Percentiles rank a stretch among this genome's conserved stretches.
phyloP scores from a whole-genome alignment of 805 yeast species.

The Saccharomycopsis oosterbeekiorum region DNA sequence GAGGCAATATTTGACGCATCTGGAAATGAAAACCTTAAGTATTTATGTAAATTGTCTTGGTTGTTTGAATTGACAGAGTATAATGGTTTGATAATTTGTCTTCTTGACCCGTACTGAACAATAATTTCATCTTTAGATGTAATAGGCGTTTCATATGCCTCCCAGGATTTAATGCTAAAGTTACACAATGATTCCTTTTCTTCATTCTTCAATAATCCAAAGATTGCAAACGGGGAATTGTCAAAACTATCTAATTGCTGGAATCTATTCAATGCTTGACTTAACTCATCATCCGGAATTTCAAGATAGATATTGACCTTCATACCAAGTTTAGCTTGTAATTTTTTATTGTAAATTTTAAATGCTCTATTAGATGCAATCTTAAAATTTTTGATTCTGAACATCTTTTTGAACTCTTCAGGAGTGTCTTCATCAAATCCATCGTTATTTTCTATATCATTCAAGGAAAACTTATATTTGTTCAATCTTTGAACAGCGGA shows the following conservation, averaged over 20 bases:
- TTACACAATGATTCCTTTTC: constrained; percentile 78
- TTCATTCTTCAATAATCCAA: constrained; percentile 74
- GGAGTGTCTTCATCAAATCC: constrained; percentile 75
- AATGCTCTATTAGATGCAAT: constrained; percentile 60
- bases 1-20: constrained; percentile 73
- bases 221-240: constrained; percentile 48
- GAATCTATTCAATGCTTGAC: constrained; percentile 18
- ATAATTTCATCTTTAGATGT: constrained; percentile 72
- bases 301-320: constrained; percentile 49
- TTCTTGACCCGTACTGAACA: constrained; percentile 89
- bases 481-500: constrained; percentile 65
- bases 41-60: constrained; percentile 68
- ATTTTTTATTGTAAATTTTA: constrained; percentile 35
- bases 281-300: constrained; percentile 37
- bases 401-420: constrained; percentile 43
- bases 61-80: constrained; percentile 72
- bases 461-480: constrained; percentile 79
- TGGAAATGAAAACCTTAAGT: constrained; percentile 72
- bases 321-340: constrained; percentile 49
- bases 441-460: constrained; percentile 62
- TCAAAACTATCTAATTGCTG: constrained; percentile 36
- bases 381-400: constrained; percentile 66
- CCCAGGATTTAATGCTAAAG: constrained; percentile 78
- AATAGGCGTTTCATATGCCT: constrained; percentile 77
- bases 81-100: constrained; percentile 72